Percentiles rank a stretch among this genome's conserved stretches.
phyloP scores from a whole-genome alignment of 768 basidiomycete genomes.

The Lentinus tigrinus region DNA sequence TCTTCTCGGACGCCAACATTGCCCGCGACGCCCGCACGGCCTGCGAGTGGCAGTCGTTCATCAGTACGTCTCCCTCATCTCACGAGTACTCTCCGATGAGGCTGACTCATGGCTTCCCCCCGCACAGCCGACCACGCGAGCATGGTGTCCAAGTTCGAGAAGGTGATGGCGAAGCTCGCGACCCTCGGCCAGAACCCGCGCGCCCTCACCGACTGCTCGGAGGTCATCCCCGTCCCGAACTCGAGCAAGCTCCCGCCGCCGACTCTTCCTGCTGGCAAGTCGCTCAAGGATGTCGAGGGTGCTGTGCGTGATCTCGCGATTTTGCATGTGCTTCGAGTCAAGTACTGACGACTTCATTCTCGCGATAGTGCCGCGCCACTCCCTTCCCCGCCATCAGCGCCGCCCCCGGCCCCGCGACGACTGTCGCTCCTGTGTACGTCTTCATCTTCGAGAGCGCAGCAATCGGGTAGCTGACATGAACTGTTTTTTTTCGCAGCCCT shows the following conservation, averaged over 20 bases:
- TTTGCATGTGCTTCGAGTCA: neutral
- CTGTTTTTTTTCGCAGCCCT: neutral
- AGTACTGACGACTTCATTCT: neutral
- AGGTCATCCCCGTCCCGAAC: constrained; percentile 13
- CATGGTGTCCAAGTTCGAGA: constrained; percentile 16
- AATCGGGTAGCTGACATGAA: no score
- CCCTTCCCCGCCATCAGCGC: constrained; percentile 22
- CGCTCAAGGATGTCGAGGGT: constrained; percentile 22
- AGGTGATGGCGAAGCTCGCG: constrained; percentile 15
- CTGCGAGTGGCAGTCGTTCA: constrained; percentile 33
- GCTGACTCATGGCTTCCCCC: neutral
- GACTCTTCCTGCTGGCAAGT: constrained; percentile 24
- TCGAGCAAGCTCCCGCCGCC: constrained; percentile 9
- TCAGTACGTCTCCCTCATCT: constrained; percentile 4
- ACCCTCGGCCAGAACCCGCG: constrained; percentile 15
- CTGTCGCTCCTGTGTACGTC: constrained; percentile 31
- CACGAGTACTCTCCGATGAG: neutral
- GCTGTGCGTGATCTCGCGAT: constrained; percentile 9
- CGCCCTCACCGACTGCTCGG: constrained; percentile 17
- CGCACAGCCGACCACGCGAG: constrained; percentile 11
- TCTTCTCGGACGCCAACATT: constrained; percentile 28
- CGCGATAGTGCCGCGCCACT: constrained; percentile 10
- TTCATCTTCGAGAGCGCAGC: neutral
- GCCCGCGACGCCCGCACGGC: constrained; percentile 31
- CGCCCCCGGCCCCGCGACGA: constrained; percentile 28